A percentile compares a stretch with the other conserved stretches of the same genome.
Conservation (phyloP, 2,329 filamentous ascomycete species). For the Calonectria henricotiae region DNA sequence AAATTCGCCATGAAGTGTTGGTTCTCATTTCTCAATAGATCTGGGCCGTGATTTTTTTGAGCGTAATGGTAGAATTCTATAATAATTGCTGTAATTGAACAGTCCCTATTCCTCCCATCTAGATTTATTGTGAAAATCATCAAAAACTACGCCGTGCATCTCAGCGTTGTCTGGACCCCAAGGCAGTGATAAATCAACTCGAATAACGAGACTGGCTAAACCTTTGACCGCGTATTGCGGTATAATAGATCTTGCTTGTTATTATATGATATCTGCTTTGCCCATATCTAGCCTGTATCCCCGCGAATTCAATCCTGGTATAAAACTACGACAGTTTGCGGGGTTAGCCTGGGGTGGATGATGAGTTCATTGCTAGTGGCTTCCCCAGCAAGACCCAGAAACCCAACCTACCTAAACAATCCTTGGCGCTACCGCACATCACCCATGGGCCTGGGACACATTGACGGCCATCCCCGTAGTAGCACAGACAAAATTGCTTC, state of each 20-base stretch:
- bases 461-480: conserved; percentile 48
- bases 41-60: too few species aligned
- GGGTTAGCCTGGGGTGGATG: conserved; percentile 49
- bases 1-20: background rate
- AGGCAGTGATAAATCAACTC: too few species aligned
- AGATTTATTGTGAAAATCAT: too few species aligned
- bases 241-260: conserved; percentile 40
- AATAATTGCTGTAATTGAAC: too few species aligned
- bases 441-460: conserved; percentile 44
- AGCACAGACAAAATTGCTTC: conserved; percentile 44
- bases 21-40: conserved; percentile 7
- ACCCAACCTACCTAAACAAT: conserved; percentile 40
- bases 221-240: background rate
- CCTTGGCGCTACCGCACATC: conserved; percentile 42
- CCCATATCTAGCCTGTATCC: conserved; percentile 42
- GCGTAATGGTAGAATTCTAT: too few species aligned
- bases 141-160: too few species aligned
- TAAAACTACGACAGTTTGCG: conserved; percentile 43
- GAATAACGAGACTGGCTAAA: too few species aligned
- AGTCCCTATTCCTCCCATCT: too few species aligned
- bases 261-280: conserved; percentile 47
- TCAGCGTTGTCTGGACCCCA: too few species aligned
- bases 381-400: conserved; percentile 41
- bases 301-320: conserved; percentile 43
- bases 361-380: conserved; percentile 36